Evolutionary conservation across 1,284 basidiomycete genomes (phyloP), one percentile per base, ranked within the genome.

Genomic region (Rhizoctonia solani): DNA sequence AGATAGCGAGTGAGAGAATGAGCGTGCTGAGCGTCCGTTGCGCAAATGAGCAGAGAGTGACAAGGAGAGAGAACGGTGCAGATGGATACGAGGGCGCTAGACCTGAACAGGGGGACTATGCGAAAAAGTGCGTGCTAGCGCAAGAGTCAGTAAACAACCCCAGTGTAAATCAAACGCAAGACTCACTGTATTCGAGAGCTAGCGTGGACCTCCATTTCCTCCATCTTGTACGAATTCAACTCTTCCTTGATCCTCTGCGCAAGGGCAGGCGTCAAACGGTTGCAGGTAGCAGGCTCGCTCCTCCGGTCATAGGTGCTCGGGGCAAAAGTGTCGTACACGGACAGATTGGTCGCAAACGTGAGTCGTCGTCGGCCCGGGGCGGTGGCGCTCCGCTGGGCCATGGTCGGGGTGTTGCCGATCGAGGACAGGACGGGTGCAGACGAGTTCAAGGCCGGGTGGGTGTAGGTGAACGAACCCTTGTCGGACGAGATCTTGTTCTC

Each of bases 221-320:
- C 95, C 90, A 97, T 93, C 83, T 97, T 97, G 81, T 91, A 97
- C 69, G 92, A 93, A 79, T 97, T 95, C 52, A 96, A 81, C 80
- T 95, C 93, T 79, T 95, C 93, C 82, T 98, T 98, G 79, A 98
- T 98, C 71, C 90, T 83, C 82, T 97, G 92, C 49, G 96, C 96
- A 73, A 98, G 81, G 69, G 90, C 87, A 50, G 96, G 96, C 58
- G 96, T 99, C 73, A 99, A 80, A 34, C 93, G 85, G 80, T 95
- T 98, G 87, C 95, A 98, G 21, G 96, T 98, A 52, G 95, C 95
- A 29, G 93, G 93, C 78, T 98, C 96, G 73, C 92, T 95, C 70
- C 95, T 83, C 63, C 96, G 84, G 78, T 99, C 96, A 78, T 99
- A 99, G 66, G 95, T 89, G 46, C 84, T 83, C 9, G 93, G 80